These are phyloP conservation scores for Myxozyma neotropica DNA, from an alignment of 805 yeast genomes.

Conservation along the genomic window DNA sequence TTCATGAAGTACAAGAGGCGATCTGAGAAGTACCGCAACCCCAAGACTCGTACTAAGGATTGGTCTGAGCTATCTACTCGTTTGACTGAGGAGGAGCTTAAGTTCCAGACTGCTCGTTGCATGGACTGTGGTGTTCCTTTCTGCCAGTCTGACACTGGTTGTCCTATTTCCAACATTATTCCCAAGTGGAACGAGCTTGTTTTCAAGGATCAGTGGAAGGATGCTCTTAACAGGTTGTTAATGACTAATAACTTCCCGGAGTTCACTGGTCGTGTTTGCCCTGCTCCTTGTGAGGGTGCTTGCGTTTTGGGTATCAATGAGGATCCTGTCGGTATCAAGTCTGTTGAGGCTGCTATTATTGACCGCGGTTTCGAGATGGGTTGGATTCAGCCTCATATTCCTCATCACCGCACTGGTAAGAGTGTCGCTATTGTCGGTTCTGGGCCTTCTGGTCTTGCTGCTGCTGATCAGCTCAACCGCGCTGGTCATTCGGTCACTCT, in stretches of 20 bases:
- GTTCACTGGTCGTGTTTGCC: conserved; percentile 97
- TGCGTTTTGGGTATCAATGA: conserved; percentile 90
- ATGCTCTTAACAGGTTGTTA: conserved; percentile 84
- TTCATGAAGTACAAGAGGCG: conserved; percentile 93
- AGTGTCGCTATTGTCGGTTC: conserved; percentile 87
- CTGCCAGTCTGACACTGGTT: conserved; percentile 97
- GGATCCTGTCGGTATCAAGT: conserved; percentile 94
- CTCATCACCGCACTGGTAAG: conserved; percentile 79
- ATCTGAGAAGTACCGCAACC: conserved; percentile 79
- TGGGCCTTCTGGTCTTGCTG: conserved; percentile 96
- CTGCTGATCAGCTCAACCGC: conserved; percentile 94
- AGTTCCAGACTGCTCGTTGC: conserved; percentile 93
- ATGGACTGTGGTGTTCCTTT: conserved; percentile 99
- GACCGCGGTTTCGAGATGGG: conserved; percentile 96
- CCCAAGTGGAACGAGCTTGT: conserved; percentile 98
- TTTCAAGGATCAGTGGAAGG: conserved; percentile 91
- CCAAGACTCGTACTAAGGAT: conserved; percentile 75
- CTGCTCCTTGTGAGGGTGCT: conserved; percentile 99
- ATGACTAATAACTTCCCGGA: conserved; percentile 99
- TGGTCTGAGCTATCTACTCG: conserved; percentile 90
- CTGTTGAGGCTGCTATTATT: conserved; percentile 93
- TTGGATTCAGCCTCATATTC: conserved; percentile 88
- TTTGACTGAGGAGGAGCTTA: conserved; percentile 80
- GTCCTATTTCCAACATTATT: conserved; percentile 95
- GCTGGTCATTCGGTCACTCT: conserved; percentile 94